These are phyloP conservation scores for Conringia planisiliqua DNA, from an alignment of 345 rosid species.

Conservation along the genomic window DNA sequence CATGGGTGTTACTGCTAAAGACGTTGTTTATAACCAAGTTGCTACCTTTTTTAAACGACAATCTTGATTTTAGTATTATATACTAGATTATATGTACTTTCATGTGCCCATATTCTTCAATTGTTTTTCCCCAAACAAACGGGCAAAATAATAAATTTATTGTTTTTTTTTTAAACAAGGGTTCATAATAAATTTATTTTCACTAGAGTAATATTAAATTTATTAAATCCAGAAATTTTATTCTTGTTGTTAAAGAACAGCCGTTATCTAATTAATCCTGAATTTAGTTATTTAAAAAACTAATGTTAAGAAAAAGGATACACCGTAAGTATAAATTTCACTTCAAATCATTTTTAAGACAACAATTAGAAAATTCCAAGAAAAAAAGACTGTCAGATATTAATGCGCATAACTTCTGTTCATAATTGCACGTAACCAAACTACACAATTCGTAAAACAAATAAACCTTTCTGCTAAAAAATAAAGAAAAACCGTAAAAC, in stretches of 20 bases:
- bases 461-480: too few species aligned
- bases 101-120: constrained; percentile 1
- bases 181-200: background rate
- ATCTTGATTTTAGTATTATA: background rate
- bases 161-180: background rate
- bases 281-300: background rate
- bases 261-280: background rate
- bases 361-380: too few species aligned
- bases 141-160: background rate
- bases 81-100: background rate
- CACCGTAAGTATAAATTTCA: background rate
- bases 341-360: background rate
- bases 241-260: background rate
- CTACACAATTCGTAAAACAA: background rate
- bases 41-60: constrained; percentile 56
- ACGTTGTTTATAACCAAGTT: constrained; percentile 61
- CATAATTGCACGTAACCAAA: background rate
- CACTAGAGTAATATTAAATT: background rate
- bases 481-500: too few species aligned
- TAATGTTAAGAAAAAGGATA: background rate
- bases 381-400: background rate
- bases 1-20: constrained; percentile 82
- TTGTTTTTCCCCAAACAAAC: background rate
- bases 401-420: background rate
- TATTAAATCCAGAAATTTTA: background rate